Base-by-base conservation (phyloP, 768 basidiomycete genomes). In the Fomitopsis pulvina region DNA sequence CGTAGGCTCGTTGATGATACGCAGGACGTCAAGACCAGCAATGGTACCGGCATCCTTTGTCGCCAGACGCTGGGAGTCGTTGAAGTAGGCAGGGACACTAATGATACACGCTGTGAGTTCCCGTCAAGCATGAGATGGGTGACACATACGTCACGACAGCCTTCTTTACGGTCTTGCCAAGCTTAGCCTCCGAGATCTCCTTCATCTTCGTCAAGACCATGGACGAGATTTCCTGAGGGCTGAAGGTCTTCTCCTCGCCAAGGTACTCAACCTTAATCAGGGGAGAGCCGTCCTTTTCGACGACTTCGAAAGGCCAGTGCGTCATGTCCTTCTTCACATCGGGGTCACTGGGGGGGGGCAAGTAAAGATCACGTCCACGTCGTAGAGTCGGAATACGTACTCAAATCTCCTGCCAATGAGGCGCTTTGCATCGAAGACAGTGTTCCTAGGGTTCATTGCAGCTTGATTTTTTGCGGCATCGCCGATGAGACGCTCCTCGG, bases 201-300 rank as follows among this genome's bases (percentile, higher is more conserved):
- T 96, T 98, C 94, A 99, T 98, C 78, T 99, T 99, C 57, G 78
- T 80, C 62, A 99, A 85, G 61, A 99, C 96, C 96, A 98, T 99
- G 56, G 96, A 89, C n/a, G 96, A 99, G 66, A 99, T 93, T 72
- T 99, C 96, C 74, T 94, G 94, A 48, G 92, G 96, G 61, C 85
- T 92, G 78, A 97, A 98, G 52, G 86, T 87, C 75, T 97, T 97
- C 57, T 87, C 87, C 69, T 98, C 94, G 56, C 79, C 79, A 55
- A 96, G 85, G 74, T 99, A 98, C 64, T 92, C 79, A 57, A 98
- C 93, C 75, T 90, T 86, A 77, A 98, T 93, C 73, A 92, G 73
- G 45, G 96, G 96, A 49, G 96, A 95, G 53, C 95, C 95, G 59
- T 96, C 93, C 71, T 89, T 92, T 70, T 96, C 95, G 58, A 93